Evolutionary conservation across 2,329 filamentous ascomycete species (phyloP).

Genomic region (Aspergillus amoenus): DNA sequence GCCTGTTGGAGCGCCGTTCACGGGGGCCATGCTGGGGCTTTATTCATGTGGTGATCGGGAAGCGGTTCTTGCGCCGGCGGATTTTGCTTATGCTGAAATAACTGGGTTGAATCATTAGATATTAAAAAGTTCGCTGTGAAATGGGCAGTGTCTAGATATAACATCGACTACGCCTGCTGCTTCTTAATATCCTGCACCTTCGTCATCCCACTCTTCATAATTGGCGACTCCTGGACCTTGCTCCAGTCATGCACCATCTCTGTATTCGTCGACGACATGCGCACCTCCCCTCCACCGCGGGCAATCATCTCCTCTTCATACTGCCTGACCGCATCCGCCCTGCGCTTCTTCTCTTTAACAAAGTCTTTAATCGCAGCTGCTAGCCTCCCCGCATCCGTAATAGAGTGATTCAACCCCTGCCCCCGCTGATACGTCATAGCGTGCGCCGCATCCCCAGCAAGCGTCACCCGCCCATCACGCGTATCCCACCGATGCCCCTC

Average conservation of each 20-base stretch:
- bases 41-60: constrained; percentile 46
- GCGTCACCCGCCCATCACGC: constrained; percentile 37
- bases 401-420: constrained; percentile 56
- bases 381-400: constrained; percentile 33
- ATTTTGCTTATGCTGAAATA: constrained; percentile 38
- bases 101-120: neutral
- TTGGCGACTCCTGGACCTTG: constrained; percentile 21
- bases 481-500: constrained; percentile 21
- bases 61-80: constrained; percentile 41
- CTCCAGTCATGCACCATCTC: constrained; percentile 48
- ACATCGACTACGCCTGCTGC: too few relatives aligned
- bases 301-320: constrained; percentile 40
- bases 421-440: constrained; percentile 60
- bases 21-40: constrained; percentile 49
- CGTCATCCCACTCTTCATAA: constrained; percentile 17
- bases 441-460: constrained; percentile 62
- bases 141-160: too few relatives aligned
- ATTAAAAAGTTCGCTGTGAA: neutral
- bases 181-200: neutral
- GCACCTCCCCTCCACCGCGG: constrained; percentile 47
- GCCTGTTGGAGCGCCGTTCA: constrained; percentile 43
- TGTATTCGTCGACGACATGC: constrained; percentile 44
- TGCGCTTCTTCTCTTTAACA: constrained; percentile 7
- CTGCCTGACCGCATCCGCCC: constrained; percentile 18
- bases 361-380: constrained; percentile 16